Conservation (phyloP, 2,329 filamentous ascomycete species). For the Fusarium sp. region DNA sequence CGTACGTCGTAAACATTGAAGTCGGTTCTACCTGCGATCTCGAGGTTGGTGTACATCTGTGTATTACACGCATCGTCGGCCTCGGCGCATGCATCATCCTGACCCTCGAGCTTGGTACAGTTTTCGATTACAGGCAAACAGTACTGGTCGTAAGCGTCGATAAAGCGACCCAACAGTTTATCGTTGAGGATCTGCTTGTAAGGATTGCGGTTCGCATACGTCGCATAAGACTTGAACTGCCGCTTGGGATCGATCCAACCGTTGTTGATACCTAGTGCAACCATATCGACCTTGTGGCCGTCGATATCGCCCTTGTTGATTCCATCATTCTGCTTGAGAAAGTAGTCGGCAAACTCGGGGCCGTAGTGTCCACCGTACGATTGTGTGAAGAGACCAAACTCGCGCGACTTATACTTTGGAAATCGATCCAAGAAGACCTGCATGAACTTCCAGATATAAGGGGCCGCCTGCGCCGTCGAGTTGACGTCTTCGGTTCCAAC, state of each 20-base stretch:
- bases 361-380: constrained; percentile 73
- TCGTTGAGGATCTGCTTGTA: constrained; percentile 51
- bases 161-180: constrained; percentile 35
- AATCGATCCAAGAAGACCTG: constrained; percentile 76
- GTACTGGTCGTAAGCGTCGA: constrained; percentile 51
- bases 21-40: constrained; percentile 47
- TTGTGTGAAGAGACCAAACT: constrained; percentile 69
- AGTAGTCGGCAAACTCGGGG: constrained; percentile 68
- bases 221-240: constrained; percentile 53
- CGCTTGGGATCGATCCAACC: constrained; percentile 66
- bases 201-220: constrained; percentile 54
- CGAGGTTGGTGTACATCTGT: constrained; percentile 48
- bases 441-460: constrained; percentile 67
- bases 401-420: constrained; percentile 71
- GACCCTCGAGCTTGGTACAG: constrained; percentile 43
- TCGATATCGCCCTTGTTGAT: constrained; percentile 61
- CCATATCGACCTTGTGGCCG: constrained; percentile 62
- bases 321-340: constrained; percentile 69
- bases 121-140: constrained; percentile 44
- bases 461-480: constrained; percentile 52
- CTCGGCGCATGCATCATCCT: constrained; percentile 48
- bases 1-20: constrained; percentile 66
- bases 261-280: constrained; percentile 70
- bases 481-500: constrained; percentile 49
- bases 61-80: constrained; percentile 49